Base-by-base conservation (phyloP, 2,329 filamentous ascomycete genomes). In the Ramularia endophylla region DNA sequence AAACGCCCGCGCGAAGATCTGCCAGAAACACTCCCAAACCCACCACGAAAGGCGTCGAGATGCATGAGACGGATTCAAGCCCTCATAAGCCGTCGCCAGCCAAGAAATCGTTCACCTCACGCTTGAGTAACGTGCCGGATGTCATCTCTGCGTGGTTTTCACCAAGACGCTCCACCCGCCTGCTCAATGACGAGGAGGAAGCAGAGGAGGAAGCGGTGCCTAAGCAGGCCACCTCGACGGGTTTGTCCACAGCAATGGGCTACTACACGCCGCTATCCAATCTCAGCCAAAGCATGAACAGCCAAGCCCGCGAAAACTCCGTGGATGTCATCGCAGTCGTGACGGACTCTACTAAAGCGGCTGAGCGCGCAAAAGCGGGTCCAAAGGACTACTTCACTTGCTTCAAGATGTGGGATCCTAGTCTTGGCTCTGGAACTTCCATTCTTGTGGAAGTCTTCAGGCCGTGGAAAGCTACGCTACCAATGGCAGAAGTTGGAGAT, bases 261-360 rank as follows among this genome's bases (percentile, higher is more conserved):
- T 73, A 72, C 57, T 73, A 70, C 56, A 65, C 63, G 0, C 65
- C 68, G 0, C 60, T 73, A 0, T 56, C 63, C 30, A 58, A 63
- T 27, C 57, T 72, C 2, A 32, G 55, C 9, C 60, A 57, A 12
- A 48, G 57, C 28, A 56, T 72, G 32, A 71, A 72, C 46, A 53
- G 47, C 29, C 59, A 65, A 30, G 56, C 61, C 3, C 45, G 56
- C 3, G 44, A 43, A 20, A 53, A 50, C 39, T 59, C 58, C 22
- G 59, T 71, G 4, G 70, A 73, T 46, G 32, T 71, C 33, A 58
- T 74, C 33, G 70, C 66, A 4, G 58, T 73, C 36, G 66, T 69
- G 27, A 63, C 62, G 1, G 49, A 58, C 9, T 32, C 47, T 8
- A 61, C 59, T 9, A 64, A 56, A 1, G 27, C 52, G 2, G 57